phyloP scores from a whole-genome alignment of 495 filamentous ascomycete species.

The Neurospora sp. region DNA sequence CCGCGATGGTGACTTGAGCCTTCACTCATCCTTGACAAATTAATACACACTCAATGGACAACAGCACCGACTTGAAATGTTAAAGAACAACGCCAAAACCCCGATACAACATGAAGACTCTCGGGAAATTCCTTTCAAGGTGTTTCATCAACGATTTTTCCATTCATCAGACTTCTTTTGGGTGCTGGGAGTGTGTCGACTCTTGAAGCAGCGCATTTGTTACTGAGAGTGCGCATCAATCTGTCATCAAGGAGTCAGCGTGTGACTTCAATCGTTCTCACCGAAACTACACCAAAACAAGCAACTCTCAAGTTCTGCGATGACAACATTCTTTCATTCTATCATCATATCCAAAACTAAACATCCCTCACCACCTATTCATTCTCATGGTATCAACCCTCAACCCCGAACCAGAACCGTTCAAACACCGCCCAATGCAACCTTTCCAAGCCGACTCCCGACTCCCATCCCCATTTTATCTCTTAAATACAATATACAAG shows the following conservation, averaged over 20 bases:
- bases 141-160: too few relatives aligned
- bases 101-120: too few relatives aligned
- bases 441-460: neutral
- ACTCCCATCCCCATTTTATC: neutral
- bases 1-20: neutral
- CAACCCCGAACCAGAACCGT: neutral
- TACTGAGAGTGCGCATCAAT: too few relatives aligned
- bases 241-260: neutral
- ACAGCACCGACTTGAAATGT: too few relatives aligned
- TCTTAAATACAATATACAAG: neutral
- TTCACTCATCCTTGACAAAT: too few relatives aligned
- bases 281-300: neutral
- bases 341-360: neutral
- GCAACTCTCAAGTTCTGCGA: neutral
- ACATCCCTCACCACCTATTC: neutral
- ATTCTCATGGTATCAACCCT: neutral
- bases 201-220: too few relatives aligned
- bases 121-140: too few relatives aligned
- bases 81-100: too few relatives aligned
- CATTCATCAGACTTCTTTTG: too few relatives aligned
- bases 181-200: too few relatives aligned
- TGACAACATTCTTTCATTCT: neutral
- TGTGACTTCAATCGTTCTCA: neutral
- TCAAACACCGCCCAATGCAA: neutral
- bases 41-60: too few relatives aligned